Percentiles rank a stretch among this genome's conserved stretches.
These are phyloP conservation scores for Ceratopteris richardii DNA, from an alignment of 75 land plant species.

Conservation along the genomic window DNA sequence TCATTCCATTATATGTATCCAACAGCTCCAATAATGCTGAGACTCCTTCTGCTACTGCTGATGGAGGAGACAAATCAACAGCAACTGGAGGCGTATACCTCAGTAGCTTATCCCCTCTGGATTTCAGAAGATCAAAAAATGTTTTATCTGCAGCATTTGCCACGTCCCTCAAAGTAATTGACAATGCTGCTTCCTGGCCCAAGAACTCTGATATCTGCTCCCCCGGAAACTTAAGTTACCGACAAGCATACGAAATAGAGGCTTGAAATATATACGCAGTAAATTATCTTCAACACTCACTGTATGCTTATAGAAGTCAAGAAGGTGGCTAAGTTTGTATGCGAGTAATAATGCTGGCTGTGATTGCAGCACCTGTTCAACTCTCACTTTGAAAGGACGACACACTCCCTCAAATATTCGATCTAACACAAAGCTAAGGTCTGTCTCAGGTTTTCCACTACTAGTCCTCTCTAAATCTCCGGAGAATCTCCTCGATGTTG, in stretches of 20 bases:
- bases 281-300: too few relatives aligned
- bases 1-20: slow-evolving; percentile 73
- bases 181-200: slow-evolving; percentile 81
- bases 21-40: slow-evolving; percentile 70
- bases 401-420: slow-evolving; percentile 97
- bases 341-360: slow-evolving; percentile 78
- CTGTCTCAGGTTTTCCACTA: slow-evolving; percentile 45
- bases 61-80: slow-evolving; percentile 92
- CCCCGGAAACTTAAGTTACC: too few relatives aligned
- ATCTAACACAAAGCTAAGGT: slow-evolving; percentile 76
- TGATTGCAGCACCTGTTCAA: slow-evolving; percentile 97
- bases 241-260: too few relatives aligned
- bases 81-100: slow-evolving; percentile 81
- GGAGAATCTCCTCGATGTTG: slow-evolving; percentile 42
- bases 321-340: slow-evolving; percentile 76
- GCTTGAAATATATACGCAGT: too few relatives aligned
- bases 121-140: slow-evolving; percentile 78
- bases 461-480: slow-evolving; percentile 29
- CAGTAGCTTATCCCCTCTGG: slow-evolving; percentile 78
- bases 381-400: slow-evolving; percentile 96
- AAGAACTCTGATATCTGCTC: slow-evolving; percentile 73
- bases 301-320: slow-evolving; percentile 83
- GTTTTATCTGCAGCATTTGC: slow-evolving; percentile 84
- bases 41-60: slow-evolving; percentile 84
- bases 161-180: slow-evolving; percentile 60